Base-by-base conservation (phyloP, 768 basidiomycete species). In the Mycena epipterygia region DNA sequence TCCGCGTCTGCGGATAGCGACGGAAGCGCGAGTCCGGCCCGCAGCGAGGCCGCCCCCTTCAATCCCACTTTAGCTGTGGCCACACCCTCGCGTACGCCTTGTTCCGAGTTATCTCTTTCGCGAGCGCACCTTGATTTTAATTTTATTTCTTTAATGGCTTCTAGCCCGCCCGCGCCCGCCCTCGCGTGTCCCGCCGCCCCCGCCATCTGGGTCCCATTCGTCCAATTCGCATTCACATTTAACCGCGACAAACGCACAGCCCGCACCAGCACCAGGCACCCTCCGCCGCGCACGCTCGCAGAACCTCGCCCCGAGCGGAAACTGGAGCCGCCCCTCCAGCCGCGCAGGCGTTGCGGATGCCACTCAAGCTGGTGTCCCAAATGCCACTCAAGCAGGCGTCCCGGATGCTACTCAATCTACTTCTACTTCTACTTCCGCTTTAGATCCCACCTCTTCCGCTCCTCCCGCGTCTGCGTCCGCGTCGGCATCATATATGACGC, bases 21-120 rank as follows among this genome's bases (percentile, higher is more conserved):
- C 56, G 75, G 73, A 76, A 77, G 51, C 74, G 78, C 52, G 73
- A 76, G 49, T 77, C 79, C 60, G 37, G 42, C 27, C 53, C 74
- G 16, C 49, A 70, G 46, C 29, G 72, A 66, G 42, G 48, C 16
- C 41, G 42, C 30, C 33, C 13, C 25, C 25, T 14, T 13, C 16
- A 17, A 4, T 33, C 21, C 9, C 27, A 21, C 17, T 8, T 7
- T 17, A 41, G 42, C 9, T 29, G 17, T 25, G 17, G 12, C 46
- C 27, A 13, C 19, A 19, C 41, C 41, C 27, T 46, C 30, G 23
- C 64, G 52, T 52, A 37, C 19, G 42, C n/a, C n/a, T 37, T 46
- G 2, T 65, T n/a, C 33, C 12, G 19, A 7, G 4, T 8, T 21
- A 42, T 32, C 21, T 44, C n/a, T n/a, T n/a, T n/a, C n/a, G n/a